Base-by-base conservation (phyloP, 768 basidiomycete genomes). In the Tulasnella sp. region DNA sequence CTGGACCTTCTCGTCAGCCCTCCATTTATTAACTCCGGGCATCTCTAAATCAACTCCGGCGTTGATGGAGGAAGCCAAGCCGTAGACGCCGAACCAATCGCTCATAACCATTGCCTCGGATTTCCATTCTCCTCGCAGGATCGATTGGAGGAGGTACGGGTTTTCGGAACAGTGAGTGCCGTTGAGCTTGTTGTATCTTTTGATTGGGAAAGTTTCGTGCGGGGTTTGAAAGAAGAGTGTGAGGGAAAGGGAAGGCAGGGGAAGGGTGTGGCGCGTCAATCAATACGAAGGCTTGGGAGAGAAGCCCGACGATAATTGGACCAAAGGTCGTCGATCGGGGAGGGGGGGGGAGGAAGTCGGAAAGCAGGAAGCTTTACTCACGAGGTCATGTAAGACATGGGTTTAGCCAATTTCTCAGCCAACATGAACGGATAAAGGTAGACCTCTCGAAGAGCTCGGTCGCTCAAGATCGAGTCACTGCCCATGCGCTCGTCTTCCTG, bases 401-500 rank as follows among this genome's bases (percentile, higher is more conserved):
- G 82, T 40, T 79, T 78, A 15, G 81, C 74, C 15, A 79, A 78
- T n/a, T 78, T 78, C 72, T 82, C 90, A 6, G 91, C 90, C 64
- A 91, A 83, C 89, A 91, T 90, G 79, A 82, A 90, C 86, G 90
- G 91, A 80, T 89, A 88, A 8, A 92, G 85, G 81, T 93, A 92
- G 74, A 93, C 85, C 80, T 93, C 91, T 67, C 91, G 85, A 52
- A 93, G 82, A n/a, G 91, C 89, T 38, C 91, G 85, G 37, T 87
- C 86, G 8, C 90, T 89, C 78, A 93, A 83, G 58, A 89, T 87
- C 15, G 89, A 90, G 19, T 90, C 88, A n/a, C 87, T 88, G 11
- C 89, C 87, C 14, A 88, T 88, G 14, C 91, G 85, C 80, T 91
- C 90, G 79, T 90, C 87, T 81, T 92, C 91, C 82, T 91, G 89